Evolutionary conservation across 768 basidiomycete species (phyloP).

Genomic region (Tulasnella sp.): DNA sequence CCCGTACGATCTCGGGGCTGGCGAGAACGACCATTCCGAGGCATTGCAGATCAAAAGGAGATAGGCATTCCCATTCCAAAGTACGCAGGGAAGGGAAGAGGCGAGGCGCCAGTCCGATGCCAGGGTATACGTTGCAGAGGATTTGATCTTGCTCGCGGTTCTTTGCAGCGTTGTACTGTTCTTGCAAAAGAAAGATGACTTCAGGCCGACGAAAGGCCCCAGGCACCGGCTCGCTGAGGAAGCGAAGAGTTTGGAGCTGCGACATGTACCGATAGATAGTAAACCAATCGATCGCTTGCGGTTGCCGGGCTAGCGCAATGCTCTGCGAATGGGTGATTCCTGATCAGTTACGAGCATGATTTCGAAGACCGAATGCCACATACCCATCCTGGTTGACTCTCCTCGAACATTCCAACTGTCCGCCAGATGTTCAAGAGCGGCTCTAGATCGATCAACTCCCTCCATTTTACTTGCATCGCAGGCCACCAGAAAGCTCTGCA

Average conservation of each 20-base stretch:
- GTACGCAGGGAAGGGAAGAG: neutral
- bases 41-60: neutral
- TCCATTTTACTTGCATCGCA: neutral
- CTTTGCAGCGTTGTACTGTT: neutral
- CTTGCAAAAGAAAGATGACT: neutral
- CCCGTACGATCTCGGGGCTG: neutral
- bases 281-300: neutral
- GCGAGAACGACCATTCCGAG: neutral
- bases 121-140: neutral
- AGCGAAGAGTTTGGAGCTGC: neutral
- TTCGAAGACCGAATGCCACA: neutral
- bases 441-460: neutral
- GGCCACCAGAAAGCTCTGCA: neutral
- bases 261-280: neutral
- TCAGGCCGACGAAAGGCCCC: neutral
- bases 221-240: neutral
- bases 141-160: neutral
- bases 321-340: neutral
- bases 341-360: neutral
- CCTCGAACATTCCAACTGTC: neutral
- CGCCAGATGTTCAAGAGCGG: neutral
- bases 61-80: neutral
- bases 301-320: neutral
- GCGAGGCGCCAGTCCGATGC: neutral
- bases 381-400: neutral